Evolutionary conservation across 257 asterid genomes (phyloP), one percentile per base, ranked within the genome.

Genomic region (Vinca minor): DNA sequence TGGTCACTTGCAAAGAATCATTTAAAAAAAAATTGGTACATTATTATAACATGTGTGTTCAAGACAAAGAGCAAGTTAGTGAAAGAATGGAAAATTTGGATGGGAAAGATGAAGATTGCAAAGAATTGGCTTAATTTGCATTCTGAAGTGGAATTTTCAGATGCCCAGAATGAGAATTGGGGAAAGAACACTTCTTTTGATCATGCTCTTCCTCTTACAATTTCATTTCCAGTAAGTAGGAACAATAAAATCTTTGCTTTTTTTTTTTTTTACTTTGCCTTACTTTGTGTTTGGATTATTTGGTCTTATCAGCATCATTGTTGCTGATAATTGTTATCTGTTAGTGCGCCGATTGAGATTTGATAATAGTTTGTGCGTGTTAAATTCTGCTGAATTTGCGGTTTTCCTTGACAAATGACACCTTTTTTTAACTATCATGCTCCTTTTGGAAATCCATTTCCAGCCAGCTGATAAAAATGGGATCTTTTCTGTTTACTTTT

Each of bases 61-160:
- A 83, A 75, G 97, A 84, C 66, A 80, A 84, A 34, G 95, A 89
- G 72, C 83, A 83, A 77, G 85, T 75, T 61, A 73, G 64, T 36
- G 87, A 81, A 14, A 86, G 68, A 63, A 81, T 78, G 83, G 89
- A 85, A 21, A 82, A 75, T 54, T 59, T 78, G 70, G 82, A 65
- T 44, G 72, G 62, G 35, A 78, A 64, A 49, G 75, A 74, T 65
- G 69, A 78, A 38, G 74, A 74, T 71, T 52, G 60, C 53, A 79
- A n/a, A 75, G 75, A 34, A 73, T 72, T 66, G 73, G 71, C 47
- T 84, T n/a, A n/a, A n/a, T 62, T 77, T 79, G 64, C 78, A 70
- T 71, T 66, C 89, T 57, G 68, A 59, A 50, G 58, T 67, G 60
- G 85, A 75, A 64, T 72, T 69, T 28, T 67, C 71, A 13, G 46